Conservation (phyloP, 495 filamentous ascomycete genomes). For the Saxophila tyrrhenica region DNA sequence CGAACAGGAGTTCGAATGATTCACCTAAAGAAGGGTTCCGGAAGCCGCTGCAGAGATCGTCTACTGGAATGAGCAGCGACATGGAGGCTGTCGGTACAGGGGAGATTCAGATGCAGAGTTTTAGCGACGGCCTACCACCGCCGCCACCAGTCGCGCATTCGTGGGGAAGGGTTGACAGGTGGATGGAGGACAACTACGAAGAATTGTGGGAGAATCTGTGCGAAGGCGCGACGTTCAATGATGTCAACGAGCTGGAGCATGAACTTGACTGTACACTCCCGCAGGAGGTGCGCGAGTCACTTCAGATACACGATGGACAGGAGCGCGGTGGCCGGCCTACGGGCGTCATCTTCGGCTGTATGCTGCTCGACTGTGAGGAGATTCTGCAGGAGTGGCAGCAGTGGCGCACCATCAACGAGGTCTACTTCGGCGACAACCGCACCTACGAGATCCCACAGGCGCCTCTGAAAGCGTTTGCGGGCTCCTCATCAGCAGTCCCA, state of each 20-base stretch:
- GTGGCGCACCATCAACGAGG: slow-evolving; percentile 85
- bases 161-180: slow-evolving; percentile 86
- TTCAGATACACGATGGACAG: slow-evolving; percentile 87
- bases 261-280: slow-evolving; percentile 91
- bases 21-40: slow-evolving; percentile 90
- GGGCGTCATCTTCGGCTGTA: slow-evolving; percentile 82
- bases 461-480: slow-evolving; percentile 57
- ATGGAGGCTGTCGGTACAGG: slow-evolving; percentile 55
- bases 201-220: slow-evolving; percentile 89
- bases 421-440: slow-evolving; percentile 49
- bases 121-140: slow-evolving; percentile 81
- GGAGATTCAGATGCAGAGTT: slow-evolving; percentile 95
- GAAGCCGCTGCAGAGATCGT: slow-evolving; percentile 51
- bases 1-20: slow-evolving; percentile 47
- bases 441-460: slow-evolving; percentile 39
- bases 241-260: slow-evolving; percentile 94
- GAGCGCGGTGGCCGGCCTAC: slow-evolving; percentile 86
- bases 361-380: slow-evolving; percentile 97
- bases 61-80: slow-evolving; percentile 39
- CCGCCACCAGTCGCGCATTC: slow-evolving; percentile 78
- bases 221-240: slow-evolving; percentile 83
- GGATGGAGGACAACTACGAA: slow-evolving; percentile 89
- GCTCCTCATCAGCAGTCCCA: slow-evolving; percentile 35
- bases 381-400: slow-evolving; percentile 97
- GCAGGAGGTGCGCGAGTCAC: slow-evolving; percentile 83